phyloP scores from a whole-genome alignment of 495 filamentous ascomycete species.

The Hypomontagnella submonticulosa region DNA sequence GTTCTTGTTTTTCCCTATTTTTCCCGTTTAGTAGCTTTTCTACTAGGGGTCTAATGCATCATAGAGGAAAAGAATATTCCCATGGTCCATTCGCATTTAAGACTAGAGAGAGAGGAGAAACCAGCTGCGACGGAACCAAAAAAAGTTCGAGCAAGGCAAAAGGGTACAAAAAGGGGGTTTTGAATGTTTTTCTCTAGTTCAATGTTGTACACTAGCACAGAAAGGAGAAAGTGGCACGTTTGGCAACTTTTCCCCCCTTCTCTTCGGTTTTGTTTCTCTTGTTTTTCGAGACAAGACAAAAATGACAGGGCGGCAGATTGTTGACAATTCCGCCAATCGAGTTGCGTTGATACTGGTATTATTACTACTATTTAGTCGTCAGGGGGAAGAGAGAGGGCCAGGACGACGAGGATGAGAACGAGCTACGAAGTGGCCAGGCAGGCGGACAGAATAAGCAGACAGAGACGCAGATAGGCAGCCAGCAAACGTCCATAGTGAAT shows the following conservation, averaged over 20 bases:
- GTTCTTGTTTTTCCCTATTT: neutral
- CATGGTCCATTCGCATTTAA: conserved; percentile 12
- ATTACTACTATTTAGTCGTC: neutral
- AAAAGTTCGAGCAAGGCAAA: conserved; percentile 2
- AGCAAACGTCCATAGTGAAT: conserved; percentile 5
- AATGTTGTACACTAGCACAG: conserved; percentile 18
- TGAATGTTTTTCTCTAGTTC: neutral
- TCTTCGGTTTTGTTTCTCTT: neutral
- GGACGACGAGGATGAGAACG: conserved; percentile 13
- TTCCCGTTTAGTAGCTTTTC: conserved; percentile 8
- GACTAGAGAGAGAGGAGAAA: conserved; percentile 29
- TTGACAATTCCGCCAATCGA: neutral
- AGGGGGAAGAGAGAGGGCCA: conserved; percentile 1
- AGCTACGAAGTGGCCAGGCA: neutral
- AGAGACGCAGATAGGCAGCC: conserved; percentile 1
- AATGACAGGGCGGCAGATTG: neutral
- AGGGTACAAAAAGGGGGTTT: neutral
- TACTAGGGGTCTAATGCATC: conserved; percentile 34
- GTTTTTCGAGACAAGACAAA: neutral
- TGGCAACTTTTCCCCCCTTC: neutral
- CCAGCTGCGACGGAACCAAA: neutral
- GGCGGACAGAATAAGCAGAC: too few species aligned
- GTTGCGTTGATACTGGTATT: neutral
- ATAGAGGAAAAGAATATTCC: conserved; percentile 26
- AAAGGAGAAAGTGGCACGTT: conserved; percentile 7